Percentiles rank a stretch among this genome's conserved stretches.
Conservation (phyloP, 768 basidiomycete genomes). For the Xerocomellus amylosporus region DNA sequence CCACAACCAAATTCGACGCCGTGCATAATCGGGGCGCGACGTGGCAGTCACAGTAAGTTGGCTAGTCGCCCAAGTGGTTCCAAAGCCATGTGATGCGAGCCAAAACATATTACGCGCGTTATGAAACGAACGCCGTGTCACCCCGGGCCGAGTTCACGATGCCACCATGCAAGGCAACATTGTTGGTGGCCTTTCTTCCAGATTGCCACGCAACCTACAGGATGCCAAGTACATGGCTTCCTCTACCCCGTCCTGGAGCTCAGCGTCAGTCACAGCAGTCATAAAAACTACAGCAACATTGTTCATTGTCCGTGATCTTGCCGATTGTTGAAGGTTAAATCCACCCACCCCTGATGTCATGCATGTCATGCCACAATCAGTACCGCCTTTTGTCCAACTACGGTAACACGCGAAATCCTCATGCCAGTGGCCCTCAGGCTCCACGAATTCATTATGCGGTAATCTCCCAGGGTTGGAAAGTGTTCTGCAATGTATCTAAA, state of each 20-base stretch:
- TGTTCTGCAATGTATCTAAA: conserved; percentile 4
- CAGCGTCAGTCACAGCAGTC: neutral
- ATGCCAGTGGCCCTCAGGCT: too few relatives aligned
- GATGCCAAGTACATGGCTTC: conserved; percentile 14
- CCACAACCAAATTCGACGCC: neutral
- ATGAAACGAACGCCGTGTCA: conserved; percentile 9
- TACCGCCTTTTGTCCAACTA: conserved; percentile 13
- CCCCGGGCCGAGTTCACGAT: neutral
- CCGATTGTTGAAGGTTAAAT: conserved; percentile 24
- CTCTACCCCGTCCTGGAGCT: neutral
- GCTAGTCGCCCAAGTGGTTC: neutral
- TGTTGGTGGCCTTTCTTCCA: neutral
- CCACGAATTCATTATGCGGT: conserved; percentile 2
- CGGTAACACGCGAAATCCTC: conserved; percentile 30
- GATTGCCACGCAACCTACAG: conserved; percentile 13
- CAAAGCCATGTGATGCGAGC: neutral
- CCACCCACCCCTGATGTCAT: conserved; percentile 16
- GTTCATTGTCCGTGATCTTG: conserved; percentile 16
- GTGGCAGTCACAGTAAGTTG: neutral
- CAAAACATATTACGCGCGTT: neutral
- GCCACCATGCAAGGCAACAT: conserved; percentile 1
- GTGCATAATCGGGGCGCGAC: neutral
- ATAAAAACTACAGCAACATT: conserved; percentile 1
- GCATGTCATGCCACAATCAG: conserved; percentile 8
- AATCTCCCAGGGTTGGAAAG: conserved; percentile 8